Evolutionary conservation across 2,329 filamentous ascomycete genomes (phyloP), one percentile per base, ranked within the genome.

Genomic region (Hymenoscyphus occultus): DNA sequence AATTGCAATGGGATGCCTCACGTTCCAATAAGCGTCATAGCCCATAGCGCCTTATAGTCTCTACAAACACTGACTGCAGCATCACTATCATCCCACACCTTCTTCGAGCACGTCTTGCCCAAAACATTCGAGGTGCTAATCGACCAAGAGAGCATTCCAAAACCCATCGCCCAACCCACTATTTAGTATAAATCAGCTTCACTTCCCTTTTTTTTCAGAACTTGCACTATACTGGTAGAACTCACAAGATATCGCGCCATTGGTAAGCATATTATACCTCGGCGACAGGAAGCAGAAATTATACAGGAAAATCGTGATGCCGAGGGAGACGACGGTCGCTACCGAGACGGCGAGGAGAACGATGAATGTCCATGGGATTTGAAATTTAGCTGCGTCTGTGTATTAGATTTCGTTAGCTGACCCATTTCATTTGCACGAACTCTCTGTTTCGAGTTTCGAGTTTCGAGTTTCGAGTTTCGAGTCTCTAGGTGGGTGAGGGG

Each of bases 201-300:
- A 35, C 35, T 10, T 35, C 35, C 28, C 2, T 28, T 28, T 28
- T 28, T 28, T 28, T 28, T 28, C 28, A 28, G 28, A 22, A 22
- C 22, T 22, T 22, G 22, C 22, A 22, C 22, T 22, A 22, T 22
- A 22, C 22, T 22, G 22, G 22, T 22, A 35, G 9, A 35, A 35
- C 35, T 35, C 9, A 35, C 35, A 35, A 0, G 69, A 67, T 39
- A 68, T 65, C 4, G 59, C 60, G 6, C 70, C 69, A 39, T 74
- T 74, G 1, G 73, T 65, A 5, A 71, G 40, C 28, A 70, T 59
- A 66, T 74, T 74, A 65, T 73, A 74, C 22, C 64, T 60, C 1
- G 72, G 72, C 6, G 72, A 71, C 42, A 74, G 67, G 61, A 73
- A 74, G 1, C 71, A 73, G 63, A 72, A 72, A 35, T 73, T 73